These are phyloP conservation scores for Oenanthe sinensis DNA, from an alignment of 129 eudicot species.

Conservation along the genomic window DNA sequence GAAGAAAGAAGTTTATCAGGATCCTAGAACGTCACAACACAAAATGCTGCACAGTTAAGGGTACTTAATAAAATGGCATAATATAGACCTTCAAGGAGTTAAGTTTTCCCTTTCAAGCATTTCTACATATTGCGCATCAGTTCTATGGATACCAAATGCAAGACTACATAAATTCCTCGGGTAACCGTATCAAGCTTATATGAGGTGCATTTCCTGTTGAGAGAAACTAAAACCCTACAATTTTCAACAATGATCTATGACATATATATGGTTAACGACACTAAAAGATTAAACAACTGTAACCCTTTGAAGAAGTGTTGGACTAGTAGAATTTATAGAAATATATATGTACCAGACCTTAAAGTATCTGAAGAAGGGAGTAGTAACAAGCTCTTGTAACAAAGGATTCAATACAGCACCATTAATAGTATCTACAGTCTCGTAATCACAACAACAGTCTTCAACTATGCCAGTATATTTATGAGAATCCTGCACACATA, in stretches of 20 bases:
- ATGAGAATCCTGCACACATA: slow-evolving; percentile 52
- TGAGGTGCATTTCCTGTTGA: neutral
- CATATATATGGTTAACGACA: neutral
- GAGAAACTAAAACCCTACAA: neutral
- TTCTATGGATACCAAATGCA: neutral
- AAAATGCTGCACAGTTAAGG: slow-evolving; percentile 5
- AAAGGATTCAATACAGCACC: slow-evolving; percentile 61
- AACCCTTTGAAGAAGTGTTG: neutral
- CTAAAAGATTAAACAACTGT: neutral
- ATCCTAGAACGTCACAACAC: slow-evolving; percentile 10
- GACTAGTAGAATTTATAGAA: neutral
- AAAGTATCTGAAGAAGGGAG: slow-evolving; percentile 87
- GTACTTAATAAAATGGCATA: neutral
- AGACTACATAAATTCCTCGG: neutral
- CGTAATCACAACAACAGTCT: slow-evolving; percentile 90
- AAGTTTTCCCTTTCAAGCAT: neutral
- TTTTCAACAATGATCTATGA: neutral
- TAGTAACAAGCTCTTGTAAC: slow-evolving; percentile 73
- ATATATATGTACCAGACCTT: slow-evolving; percentile 36
- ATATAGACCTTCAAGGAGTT: neutral
- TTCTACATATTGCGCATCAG: neutral
- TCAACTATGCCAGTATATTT: slow-evolving; percentile 56
- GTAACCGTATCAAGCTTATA: neutral
- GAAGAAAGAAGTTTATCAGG: slow-evolving; percentile 12
- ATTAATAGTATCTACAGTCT: slow-evolving; percentile 59